A percentile compares a stretch with the other conserved stretches of the same genome.
Evolutionary conservation across 768 basidiomycete species (phyloP).

Genomic region (Ephemerocybe angulata): DNA sequence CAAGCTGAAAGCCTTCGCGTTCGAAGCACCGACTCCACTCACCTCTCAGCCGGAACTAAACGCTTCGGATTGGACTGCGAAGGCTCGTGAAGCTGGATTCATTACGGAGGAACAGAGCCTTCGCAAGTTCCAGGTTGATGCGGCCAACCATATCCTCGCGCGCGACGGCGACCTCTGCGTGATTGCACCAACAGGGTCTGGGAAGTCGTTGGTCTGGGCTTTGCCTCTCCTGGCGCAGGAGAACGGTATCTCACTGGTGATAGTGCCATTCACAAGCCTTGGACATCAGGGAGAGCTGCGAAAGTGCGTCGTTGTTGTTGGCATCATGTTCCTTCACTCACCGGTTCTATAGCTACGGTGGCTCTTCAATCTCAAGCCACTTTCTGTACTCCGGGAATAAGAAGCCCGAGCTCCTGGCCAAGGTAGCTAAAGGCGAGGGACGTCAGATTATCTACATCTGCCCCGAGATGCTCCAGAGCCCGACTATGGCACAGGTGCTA

Average conservation of each 20-base stretch:
- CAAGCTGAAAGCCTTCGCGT: too few species aligned
- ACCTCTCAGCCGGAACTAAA: too few species aligned
- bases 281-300: conserved; percentile 17
- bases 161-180: conserved; percentile 14
- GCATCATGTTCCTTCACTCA: background rate
- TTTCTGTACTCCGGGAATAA: conserved; percentile 14
- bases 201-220: conserved; percentile 17
- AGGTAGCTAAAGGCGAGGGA: conserved; percentile 8
- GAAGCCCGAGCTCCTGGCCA: conserved; percentile 2
- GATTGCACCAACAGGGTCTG: too few species aligned
- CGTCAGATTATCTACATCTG: conserved; percentile 19
- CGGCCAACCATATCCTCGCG: conserved; percentile 14
- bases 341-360: conserved; percentile 6
- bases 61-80: too few species aligned
- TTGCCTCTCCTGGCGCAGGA: conserved; percentile 19
- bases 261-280: conserved; percentile 23
- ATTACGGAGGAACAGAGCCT: too few species aligned
- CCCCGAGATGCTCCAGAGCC: conserved; percentile 25
- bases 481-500: conserved; percentile 15
- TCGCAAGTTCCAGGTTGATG: conserved; percentile 16
- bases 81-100: too few species aligned
- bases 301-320: conserved; percentile 4
- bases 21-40: too few species aligned
- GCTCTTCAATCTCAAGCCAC: background rate
- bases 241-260: conserved; percentile 17